These are phyloP conservation scores for Hymenoscyphus occultus DNA, from an alignment of 2,329 filamentous ascomycete species.

Conservation along the genomic window DNA sequence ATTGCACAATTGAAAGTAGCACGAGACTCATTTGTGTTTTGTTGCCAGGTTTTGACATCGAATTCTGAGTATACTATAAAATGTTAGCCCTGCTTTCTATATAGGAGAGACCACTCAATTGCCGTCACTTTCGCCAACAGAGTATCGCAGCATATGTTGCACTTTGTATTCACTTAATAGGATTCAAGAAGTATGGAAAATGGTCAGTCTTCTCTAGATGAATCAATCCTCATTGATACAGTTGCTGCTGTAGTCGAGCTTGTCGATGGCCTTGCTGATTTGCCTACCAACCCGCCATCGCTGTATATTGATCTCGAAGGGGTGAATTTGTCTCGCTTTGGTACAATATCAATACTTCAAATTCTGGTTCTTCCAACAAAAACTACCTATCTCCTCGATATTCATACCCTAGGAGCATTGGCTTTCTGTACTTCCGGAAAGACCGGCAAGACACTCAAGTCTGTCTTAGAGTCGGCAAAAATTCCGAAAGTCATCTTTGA, in stretches of 20 bases:
- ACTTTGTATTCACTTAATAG: too few species aligned
- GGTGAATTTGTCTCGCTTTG: not conserved
- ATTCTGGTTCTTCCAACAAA: constrained; percentile 3
- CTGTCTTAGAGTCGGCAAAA: not conserved
- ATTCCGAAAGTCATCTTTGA: not conserved
- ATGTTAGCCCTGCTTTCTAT: too few species aligned
- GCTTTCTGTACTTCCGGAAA: not conserved
- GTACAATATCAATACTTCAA: not conserved
- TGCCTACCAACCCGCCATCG: not conserved
- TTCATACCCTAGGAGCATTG: not conserved
- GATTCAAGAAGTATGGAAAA: not conserved
- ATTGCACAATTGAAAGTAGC: too few species aligned
- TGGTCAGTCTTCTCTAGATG: not conserved
- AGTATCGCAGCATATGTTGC: too few species aligned
- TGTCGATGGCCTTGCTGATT: not conserved
- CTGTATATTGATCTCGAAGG: constrained; percentile 1
- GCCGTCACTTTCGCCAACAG: too few species aligned
- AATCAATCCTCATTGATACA: not conserved
- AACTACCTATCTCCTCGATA: not conserved
- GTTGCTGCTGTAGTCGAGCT: not conserved
- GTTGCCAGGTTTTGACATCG: too few species aligned
- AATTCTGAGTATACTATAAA: too few species aligned
- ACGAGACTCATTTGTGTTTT: too few species aligned
- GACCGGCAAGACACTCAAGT: not conserved
- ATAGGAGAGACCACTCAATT: too few species aligned